Evolutionary conservation across 768 basidiomycete species (phyloP), one percentile per base, ranked within the genome.

Genomic region (Lentinula detonsa): DNA sequence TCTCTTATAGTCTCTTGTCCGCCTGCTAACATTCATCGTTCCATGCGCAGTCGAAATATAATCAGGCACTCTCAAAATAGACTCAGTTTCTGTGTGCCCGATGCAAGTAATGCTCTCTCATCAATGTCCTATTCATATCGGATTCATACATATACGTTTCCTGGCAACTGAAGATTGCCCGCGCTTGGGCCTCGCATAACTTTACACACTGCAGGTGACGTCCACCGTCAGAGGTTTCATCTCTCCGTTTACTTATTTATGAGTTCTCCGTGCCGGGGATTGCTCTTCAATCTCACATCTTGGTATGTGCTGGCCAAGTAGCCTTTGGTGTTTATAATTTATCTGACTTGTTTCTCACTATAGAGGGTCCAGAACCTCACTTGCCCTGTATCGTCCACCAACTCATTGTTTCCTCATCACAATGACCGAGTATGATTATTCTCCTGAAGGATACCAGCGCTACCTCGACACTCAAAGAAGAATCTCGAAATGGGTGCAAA

Each of bases 391-490:
- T 8, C 42, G 6, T 43, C n/a, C 5, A 43, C 16, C n/a, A 16
- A 16, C 5, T 43, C 42, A 16, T 43, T 16, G 42, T 43, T 16
- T 16, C 21, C 21, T 23, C 8, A 1, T 48, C 46, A 1, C 8
- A 34, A 80, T 80, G 78, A 80, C 78, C 7, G 78, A 80, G 64
- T 80, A 81, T 72, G 78, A 80, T 71, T 80, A 74, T 65, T 80
- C 78, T 40, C 78, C 78, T 16, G 80, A 76, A 61, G 78, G 79
- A 10, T 76, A 76, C 64, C 75, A 80, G 54, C 76, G 72, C 3
- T 72, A 76, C 61, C 16, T 76, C 42, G 77, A 75, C 11, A 76
- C 75, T 11, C 77, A 76, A 62, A 35, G 65, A 56, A 75, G 78
- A 63, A 76, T 81, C 5, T 72, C 76, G 0, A 71, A 72, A 63